These are phyloP conservation scores for Pelargonium nanum DNA, from an alignment of 345 rosid species.

Conservation along the genomic window DNA sequence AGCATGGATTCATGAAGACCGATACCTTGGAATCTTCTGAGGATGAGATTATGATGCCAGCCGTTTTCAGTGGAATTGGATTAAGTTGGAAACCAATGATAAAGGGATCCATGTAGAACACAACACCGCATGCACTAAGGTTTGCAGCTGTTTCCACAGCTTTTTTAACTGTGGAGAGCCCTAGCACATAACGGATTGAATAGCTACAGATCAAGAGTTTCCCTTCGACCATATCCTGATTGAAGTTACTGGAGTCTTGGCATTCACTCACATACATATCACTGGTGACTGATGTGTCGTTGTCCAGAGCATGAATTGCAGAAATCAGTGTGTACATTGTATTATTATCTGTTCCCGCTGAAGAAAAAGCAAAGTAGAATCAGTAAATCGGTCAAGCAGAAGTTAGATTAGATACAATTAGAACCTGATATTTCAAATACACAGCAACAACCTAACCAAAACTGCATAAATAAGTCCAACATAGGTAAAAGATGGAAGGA, in stretches of 20 bases:
- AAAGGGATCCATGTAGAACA: slow-evolving; percentile 87
- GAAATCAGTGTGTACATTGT: slow-evolving; percentile 49
- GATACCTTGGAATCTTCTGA: slow-evolving; percentile 82
- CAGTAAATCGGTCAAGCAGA: too few relatives aligned
- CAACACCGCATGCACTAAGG: slow-evolving; percentile 83
- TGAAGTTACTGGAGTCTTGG: slow-evolving; percentile 58
- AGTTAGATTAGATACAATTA: too few relatives aligned
- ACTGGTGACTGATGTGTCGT: slow-evolving; percentile 38
- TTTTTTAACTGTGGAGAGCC: slow-evolving; percentile 76
- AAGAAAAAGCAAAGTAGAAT: slow-evolving; percentile 8
- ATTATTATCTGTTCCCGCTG: slow-evolving; percentile 60
- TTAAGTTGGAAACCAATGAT: slow-evolving; percentile 86
- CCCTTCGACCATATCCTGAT: slow-evolving; percentile 48
- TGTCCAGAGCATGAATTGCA: slow-evolving; percentile 67
- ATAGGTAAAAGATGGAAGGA: too few relatives aligned
- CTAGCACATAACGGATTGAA: slow-evolving; percentile 87
- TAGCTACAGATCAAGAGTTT: slow-evolving; percentile 88
- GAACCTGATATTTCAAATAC: too few relatives aligned
- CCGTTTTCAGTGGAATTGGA: slow-evolving; percentile 71
- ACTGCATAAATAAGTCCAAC: too few relatives aligned
- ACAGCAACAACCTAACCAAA: too few relatives aligned
- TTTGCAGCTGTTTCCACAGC: slow-evolving; percentile 68
- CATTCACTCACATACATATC: slow-evolving; percentile 94
- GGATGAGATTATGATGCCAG: slow-evolving; percentile 81
- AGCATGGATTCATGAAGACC: background rate